Evolutionary conservation across 768 basidiomycete species (phyloP).

Genomic region (Lactarius akahatsu): DNA sequence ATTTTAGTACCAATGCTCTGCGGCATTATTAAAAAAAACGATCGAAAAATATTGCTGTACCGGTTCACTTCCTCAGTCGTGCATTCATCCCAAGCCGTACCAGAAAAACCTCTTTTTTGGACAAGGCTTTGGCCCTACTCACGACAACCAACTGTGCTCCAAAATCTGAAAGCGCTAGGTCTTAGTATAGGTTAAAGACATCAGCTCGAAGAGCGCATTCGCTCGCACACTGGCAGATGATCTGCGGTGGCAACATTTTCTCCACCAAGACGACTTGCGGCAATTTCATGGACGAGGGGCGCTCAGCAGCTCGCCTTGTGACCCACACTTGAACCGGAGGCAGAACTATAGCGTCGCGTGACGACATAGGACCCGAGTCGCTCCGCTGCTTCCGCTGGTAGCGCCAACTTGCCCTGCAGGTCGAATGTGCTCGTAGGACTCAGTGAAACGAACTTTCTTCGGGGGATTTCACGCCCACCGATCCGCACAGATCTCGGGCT

Average conservation of each 20-base stretch:
- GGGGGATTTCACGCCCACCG: not conserved
- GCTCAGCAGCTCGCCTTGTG: not conserved
- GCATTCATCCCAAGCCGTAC: not conserved
- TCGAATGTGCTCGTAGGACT: not conserved
- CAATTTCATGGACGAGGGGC: not conserved
- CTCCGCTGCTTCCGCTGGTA: not conserved
- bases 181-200: not conserved
- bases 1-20: not conserved
- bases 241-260: not conserved
- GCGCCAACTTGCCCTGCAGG: not conserved
- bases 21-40: not conserved
- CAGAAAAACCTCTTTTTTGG: not conserved
- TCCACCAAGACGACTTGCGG: not conserved
- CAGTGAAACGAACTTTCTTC: not conserved
- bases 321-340: not conserved
- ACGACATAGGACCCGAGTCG: not conserved
- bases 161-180: not conserved
- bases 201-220: not conserved
- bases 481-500: not conserved
- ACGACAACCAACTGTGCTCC: not conserved
- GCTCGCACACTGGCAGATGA: not conserved
- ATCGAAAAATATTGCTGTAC: not conserved
- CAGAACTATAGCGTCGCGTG: not conserved
- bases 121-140: not conserved
- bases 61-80: not conserved